Evolutionary conservation across 2,329 filamentous ascomycete genomes (phyloP).

Genomic region (Ophiostoma angusticollis): DNA sequence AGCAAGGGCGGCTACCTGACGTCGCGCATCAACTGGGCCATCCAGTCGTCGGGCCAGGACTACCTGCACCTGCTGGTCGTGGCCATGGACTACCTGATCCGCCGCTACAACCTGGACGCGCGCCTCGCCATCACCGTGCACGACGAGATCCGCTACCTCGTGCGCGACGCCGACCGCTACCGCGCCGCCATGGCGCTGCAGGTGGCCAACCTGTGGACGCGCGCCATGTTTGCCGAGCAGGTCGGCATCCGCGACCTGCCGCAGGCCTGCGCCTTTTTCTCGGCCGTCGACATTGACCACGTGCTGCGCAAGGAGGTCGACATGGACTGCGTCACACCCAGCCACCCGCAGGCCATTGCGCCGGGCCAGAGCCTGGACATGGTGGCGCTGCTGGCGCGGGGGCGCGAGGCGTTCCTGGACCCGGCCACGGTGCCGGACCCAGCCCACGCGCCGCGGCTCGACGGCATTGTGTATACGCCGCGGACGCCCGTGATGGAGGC

Average conservation of each 20-base stretch:
- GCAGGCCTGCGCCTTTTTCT: conserved; percentile 90
- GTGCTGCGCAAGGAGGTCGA: conserved; percentile 97
- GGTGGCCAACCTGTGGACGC: conserved; percentile 88
- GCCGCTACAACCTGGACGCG: conserved; percentile 72
- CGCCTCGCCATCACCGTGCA: conserved; percentile 89
- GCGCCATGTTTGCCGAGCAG: conserved; percentile 94
- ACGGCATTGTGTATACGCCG: conserved; percentile 53
- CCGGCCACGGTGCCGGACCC: conserved; percentile 44
- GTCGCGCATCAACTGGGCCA: conserved; percentile 96
- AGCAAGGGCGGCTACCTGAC: conserved; percentile 88
- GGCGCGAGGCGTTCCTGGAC: conserved; percentile 55
- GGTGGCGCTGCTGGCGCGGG: conserved; percentile 59
- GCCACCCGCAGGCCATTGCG: conserved; percentile 63
- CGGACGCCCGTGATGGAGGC: conserved; percentile 69
- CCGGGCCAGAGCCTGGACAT: conserved; percentile 86
- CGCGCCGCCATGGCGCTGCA: conserved; percentile 85
- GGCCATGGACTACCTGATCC: conserved; percentile 83
- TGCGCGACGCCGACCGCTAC: conserved; percentile 75
- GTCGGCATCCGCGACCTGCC: conserved; percentile 92
- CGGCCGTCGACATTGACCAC: conserved; percentile 85
- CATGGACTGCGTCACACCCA: conserved; percentile 93
- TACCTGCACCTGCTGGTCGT: conserved; percentile 91
- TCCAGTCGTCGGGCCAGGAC: conserved; percentile 93
- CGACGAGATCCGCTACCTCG: conserved; percentile 92
- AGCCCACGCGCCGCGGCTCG: conserved; percentile 39